Percentiles rank a stretch among this genome's conserved stretches.
phyloP scores from a whole-genome alignment of 1,284 basidiomycete species.

The Fomitopsis schrenkii region DNA sequence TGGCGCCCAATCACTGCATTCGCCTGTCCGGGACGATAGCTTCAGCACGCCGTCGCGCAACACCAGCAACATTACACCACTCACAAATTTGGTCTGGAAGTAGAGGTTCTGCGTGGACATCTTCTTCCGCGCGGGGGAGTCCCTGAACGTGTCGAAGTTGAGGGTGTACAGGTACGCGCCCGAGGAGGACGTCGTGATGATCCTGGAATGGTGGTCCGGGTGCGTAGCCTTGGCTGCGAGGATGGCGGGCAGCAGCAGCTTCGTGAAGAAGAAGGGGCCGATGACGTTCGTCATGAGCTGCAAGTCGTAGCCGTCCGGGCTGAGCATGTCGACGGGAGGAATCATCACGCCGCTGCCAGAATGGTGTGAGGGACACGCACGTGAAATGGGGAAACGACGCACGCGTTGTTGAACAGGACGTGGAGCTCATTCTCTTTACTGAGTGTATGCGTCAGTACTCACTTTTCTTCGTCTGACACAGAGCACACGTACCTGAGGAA shows the following conservation, averaged over 20 bases:
- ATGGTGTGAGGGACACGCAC: too few relatives aligned
- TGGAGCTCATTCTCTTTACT: conserved; percentile 47
- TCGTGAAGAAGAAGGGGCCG: conserved; percentile 21
- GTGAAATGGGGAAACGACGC: conserved; percentile 8
- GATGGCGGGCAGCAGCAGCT: conserved; percentile 23
- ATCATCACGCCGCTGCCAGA: too few relatives aligned
- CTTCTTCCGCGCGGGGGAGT: conserved; percentile 14
- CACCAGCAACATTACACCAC: too few relatives aligned
- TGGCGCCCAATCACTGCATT: conserved; percentile 46
- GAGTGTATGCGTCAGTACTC: conserved; percentile 29
- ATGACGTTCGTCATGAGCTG: conserved; percentile 58
- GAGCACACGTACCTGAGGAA: conserved; percentile 38
- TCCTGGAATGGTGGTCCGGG: conserved; percentile 20
- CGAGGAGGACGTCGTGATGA: conserved; percentile 24
- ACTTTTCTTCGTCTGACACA: conserved; percentile 39
- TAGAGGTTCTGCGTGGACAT: conserved; percentile 13
- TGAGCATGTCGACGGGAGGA: conserved; percentile 30
- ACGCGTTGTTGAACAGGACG: conserved; percentile 53
- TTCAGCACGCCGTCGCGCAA: too few relatives aligned
- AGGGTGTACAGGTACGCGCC: conserved; percentile 15
- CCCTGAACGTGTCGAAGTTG: conserved; percentile 16
- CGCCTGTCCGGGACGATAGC: conserved; percentile 27
- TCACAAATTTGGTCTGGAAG: conserved; percentile 20
- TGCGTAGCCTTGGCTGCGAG: conserved; percentile 17
- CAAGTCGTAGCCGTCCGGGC: conserved; percentile 53